Percentiles rank a stretch among this genome's conserved stretches.
Evolutionary conservation across 75 land plant species (phyloP).

Genomic region (Gnetum montanum): DNA sequence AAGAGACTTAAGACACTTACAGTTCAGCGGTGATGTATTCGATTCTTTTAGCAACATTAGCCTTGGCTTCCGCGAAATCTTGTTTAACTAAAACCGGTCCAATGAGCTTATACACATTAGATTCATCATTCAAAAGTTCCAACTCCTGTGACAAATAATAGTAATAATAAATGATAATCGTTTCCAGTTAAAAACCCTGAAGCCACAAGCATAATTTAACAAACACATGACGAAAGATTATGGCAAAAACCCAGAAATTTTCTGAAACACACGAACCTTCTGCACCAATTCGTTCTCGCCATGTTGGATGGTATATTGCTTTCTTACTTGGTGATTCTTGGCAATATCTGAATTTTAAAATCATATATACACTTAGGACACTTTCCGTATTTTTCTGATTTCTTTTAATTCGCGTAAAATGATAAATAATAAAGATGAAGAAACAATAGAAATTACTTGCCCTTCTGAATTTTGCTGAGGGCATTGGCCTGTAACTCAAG

Average conservation of each 20-base stretch:
- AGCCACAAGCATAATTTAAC: background rate
- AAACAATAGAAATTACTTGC: conserved; percentile 11
- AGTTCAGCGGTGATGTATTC: conserved; percentile 92
- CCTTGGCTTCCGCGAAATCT: conserved; percentile 96
- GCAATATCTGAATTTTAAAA: conserved; percentile 85
- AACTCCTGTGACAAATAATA: conserved; percentile 53
- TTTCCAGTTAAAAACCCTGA: too few species aligned
- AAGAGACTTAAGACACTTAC: conserved; percentile 22
- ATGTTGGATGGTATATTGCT: conserved; percentile 95
- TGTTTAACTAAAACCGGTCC: conserved; percentile 98
- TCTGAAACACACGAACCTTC: too few species aligned
- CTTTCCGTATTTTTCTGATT: background rate
- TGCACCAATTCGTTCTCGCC: conserved; percentile 99
- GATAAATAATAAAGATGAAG: background rate
- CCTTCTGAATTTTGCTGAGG: conserved; percentile 89
- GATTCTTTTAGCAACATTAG: conserved; percentile 90
- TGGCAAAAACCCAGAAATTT: too few species aligned
- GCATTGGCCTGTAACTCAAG: conserved; percentile 68
- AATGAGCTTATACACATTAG: conserved; percentile 91
- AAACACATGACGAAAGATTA: background rate
- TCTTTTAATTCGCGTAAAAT: too few species aligned
- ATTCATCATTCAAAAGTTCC: conserved; percentile 72
- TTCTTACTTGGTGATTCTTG: conserved; percentile 94
- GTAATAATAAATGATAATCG: background rate
- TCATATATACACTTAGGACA: background rate